Conservation (phyloP, 306 rosid genomes). For the Fragaria ananassa region DNA sequence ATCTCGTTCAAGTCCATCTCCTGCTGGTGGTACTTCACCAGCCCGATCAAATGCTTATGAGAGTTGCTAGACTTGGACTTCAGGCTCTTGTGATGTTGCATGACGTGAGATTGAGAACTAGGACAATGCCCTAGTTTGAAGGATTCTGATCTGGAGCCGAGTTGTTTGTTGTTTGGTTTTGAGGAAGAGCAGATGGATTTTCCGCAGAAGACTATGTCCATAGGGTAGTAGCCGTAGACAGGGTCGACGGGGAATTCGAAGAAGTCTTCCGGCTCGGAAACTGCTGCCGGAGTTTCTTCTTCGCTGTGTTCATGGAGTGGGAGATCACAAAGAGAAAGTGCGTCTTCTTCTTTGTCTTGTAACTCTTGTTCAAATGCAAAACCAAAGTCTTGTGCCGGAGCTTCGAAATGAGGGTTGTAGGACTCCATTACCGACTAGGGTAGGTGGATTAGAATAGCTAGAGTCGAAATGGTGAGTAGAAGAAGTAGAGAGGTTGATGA, state of each 20-base stretch:
- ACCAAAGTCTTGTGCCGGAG: background rate
- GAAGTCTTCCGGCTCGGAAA: constrained; percentile 7
- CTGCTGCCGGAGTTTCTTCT: background rate
- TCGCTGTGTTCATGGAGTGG: constrained; percentile 10
- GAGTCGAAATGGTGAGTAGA: too few relatives aligned
- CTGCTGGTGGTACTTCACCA: constrained; percentile 34
- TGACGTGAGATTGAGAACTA: background rate
- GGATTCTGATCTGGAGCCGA: constrained; percentile 16
- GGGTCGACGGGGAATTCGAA: constrained; percentile 33
- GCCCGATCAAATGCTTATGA: constrained; percentile 36
- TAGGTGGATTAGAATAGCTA: background rate
- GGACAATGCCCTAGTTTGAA: constrained; percentile 4
- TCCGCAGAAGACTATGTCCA: constrained; percentile 29
- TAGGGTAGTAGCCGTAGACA: background rate
- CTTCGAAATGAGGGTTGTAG: background rate
- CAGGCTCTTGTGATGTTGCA: background rate
- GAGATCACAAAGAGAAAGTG: constrained; percentile 40
- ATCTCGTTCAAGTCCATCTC: constrained; percentile 43
- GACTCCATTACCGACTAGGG: background rate
- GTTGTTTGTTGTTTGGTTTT: background rate
- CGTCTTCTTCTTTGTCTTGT: constrained; percentile 26
- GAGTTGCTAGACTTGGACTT: constrained; percentile 6
- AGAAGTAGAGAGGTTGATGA: background rate
- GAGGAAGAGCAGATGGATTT: constrained; percentile 17
- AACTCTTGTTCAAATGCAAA: background rate